Evolutionary conservation across 1,284 basidiomycete genomes (phyloP), one percentile per base, ranked within the genome.

Genomic region (Coniferiporia weirii): DNA sequence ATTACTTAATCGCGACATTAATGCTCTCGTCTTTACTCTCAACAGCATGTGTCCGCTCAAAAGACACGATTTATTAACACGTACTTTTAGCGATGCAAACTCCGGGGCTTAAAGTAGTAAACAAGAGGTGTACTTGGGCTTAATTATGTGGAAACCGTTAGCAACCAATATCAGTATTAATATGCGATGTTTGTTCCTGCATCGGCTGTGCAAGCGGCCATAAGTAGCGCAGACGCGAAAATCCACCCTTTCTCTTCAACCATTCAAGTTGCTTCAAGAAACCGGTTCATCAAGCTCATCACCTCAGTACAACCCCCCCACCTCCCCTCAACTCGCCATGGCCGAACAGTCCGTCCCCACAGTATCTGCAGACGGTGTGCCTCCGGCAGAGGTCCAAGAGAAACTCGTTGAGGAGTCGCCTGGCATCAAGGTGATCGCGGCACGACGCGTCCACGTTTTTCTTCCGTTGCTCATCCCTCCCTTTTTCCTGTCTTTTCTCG

Each of bases 291-390:
- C 79, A 75, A 78, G 63, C 65, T 72, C 73, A 79, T 79, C 81
- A 79, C 77, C 75, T 75, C 71, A 68, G 70, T 66, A 67, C 73
- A 76, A 75, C 71, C 74, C 35, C n/a, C 76, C 75, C 76, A 76
- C 77, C 74, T 77, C 76, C 77, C 77, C 73, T 70, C 75, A 73
- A 71, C 73, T 76, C 80, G 80, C 74, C 77, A 91, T 91, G 89
- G 91, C 89, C 78, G 88, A 91, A 72, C 87, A 86, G 85, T 85
- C 82, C 77, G 84, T 84, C 84, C 85, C 86, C 80, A 78, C 76
- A 73, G 83, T 85, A 76, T 80, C 81, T 61, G 83, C 87, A 77
- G 87, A 87, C 73, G 89, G 87, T 84, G 87, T 79, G 81, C 79
- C 84, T 81, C 81, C 83, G 76, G 79, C 77, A 80, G 75, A 82